These are phyloP conservation scores for Amylocarpus encephaloides DNA, from an alignment of 2,329 filamentous ascomycete genomes.

Conservation along the genomic window DNA sequence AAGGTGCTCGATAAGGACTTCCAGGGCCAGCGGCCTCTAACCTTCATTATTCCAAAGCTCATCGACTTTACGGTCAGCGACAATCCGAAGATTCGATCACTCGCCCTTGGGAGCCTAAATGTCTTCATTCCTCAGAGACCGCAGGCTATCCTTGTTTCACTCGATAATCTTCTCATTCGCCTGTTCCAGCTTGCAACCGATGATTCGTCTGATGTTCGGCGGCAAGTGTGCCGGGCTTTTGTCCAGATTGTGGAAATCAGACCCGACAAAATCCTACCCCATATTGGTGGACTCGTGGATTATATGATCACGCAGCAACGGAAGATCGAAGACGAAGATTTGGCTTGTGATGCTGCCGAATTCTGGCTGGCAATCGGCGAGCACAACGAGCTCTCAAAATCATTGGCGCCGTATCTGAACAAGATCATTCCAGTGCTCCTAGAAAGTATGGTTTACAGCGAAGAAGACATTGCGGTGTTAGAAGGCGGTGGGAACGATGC, in stretches of 20 bases:
- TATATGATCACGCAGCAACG: constrained; percentile 90
- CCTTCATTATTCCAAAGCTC: constrained; percentile 83
- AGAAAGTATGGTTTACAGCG: constrained; percentile 92
- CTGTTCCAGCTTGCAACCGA: constrained; percentile 80
- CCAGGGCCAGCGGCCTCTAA: constrained; percentile 79
- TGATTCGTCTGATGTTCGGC: constrained; percentile 71
- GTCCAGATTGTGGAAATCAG: constrained; percentile 86
- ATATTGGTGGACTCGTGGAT: constrained; percentile 81
- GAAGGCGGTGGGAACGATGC: constrained; percentile 84
- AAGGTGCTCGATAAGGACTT: constrained; percentile 82
- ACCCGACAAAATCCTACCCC: constrained; percentile 83
- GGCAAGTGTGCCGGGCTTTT: constrained; percentile 89
- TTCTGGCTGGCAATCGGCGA: constrained; percentile 96
- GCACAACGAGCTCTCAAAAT: constrained; percentile 70
- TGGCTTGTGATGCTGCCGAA: constrained; percentile 91
- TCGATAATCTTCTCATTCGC: constrained; percentile 75
- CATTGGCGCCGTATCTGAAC: constrained; percentile 68
- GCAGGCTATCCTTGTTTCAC: constrained; percentile 69
- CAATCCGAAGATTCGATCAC: constrained; percentile 69
- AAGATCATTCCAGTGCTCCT: constrained; percentile 88
- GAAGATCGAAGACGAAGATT: constrained; percentile 72
- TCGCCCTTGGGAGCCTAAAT: constrained; percentile 80
- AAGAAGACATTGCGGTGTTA: constrained; percentile 82
- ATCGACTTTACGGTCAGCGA: constrained; percentile 77
- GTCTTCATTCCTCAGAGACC: constrained; percentile 84